Conservation (phyloP, 1,284 basidiomycete genomes). For the Ganoderma meredithae region DNA sequence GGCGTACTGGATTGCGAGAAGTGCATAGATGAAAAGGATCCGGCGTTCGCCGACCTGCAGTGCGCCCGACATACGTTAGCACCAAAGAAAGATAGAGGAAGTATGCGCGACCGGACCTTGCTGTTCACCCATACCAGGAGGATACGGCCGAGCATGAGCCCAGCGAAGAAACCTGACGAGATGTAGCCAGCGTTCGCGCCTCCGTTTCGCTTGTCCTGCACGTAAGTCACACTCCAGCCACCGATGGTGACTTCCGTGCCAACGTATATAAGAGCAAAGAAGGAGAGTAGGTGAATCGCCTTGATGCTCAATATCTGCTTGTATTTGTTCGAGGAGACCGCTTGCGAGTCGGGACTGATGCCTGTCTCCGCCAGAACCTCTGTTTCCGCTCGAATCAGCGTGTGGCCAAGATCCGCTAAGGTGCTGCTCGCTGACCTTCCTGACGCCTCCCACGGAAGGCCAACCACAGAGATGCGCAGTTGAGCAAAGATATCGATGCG, state of each 20-base stretch:
- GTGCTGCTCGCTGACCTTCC: constrained; percentile 48
- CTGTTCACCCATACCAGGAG: constrained; percentile 66
- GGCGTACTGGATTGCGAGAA: constrained; percentile 58
- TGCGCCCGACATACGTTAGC: neutral
- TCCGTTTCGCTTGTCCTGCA: constrained; percentile 36
- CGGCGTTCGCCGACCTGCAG: constrained; percentile 59
- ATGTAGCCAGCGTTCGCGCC: constrained; percentile 45
- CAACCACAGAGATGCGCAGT: constrained; percentile 49
- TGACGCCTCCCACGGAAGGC: constrained; percentile 63
- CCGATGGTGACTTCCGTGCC: constrained; percentile 74
- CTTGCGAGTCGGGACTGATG: constrained; percentile 44
- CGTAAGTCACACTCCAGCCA: constrained; percentile 30
- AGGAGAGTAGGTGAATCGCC: constrained; percentile 63
- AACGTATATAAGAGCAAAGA: constrained; percentile 71
- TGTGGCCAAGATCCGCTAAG: no score
- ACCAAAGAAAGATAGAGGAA: neutral
- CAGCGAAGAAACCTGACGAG: constrained; percentile 47
- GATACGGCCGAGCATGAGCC: constrained; percentile 65
- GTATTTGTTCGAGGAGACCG: constrained; percentile 54
- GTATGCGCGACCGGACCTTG: constrained; percentile 45
- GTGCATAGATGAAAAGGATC: constrained; percentile 57
- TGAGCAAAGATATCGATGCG: constrained; percentile 57
- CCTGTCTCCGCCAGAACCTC: constrained; percentile 46
- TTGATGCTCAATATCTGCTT: constrained; percentile 60
- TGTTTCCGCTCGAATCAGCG: neutral